These are phyloP conservation scores for Juglanconis sp. DNA, from an alignment of 2,329 filamentous ascomycete species.

Conservation along the genomic window DNA sequence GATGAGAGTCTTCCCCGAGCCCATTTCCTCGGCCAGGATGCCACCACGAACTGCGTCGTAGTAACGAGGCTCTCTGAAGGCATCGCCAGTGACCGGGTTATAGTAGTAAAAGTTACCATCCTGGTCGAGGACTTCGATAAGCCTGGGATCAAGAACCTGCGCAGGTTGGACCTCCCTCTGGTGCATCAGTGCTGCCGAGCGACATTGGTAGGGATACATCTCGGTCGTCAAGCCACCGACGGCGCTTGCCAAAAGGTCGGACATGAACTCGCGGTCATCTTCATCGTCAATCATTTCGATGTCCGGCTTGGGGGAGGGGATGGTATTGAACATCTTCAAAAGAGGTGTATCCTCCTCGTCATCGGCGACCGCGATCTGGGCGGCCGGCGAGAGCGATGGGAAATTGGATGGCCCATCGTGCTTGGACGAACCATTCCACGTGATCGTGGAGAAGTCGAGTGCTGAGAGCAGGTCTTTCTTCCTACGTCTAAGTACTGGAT, in stretches of 20 bases:
- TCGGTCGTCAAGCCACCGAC: constrained; percentile 59
- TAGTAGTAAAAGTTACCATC: constrained; percentile 65
- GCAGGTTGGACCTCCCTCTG: constrained; percentile 70
- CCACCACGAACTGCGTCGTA: constrained; percentile 77
- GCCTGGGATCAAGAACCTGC: constrained; percentile 68
- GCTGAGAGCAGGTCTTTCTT: constrained; percentile 46
- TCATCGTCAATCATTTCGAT: constrained; percentile 45
- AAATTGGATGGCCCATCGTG: not conserved
- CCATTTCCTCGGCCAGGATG: constrained; percentile 78
- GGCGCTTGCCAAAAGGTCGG: constrained; percentile 50
- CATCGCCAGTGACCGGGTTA: constrained; percentile 59
- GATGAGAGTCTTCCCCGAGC: constrained; percentile 82
- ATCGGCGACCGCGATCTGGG: constrained; percentile 29
- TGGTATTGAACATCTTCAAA: constrained; percentile 69
- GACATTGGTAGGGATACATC: constrained; percentile 75
- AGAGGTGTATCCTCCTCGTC: constrained; percentile 49
- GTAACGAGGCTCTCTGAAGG: constrained; percentile 62
- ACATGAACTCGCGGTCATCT: constrained; percentile 51
- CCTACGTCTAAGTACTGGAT: constrained; percentile 40
- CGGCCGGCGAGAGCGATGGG: constrained; percentile 26
- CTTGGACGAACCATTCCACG: constrained; percentile 51
- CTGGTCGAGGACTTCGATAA: constrained; percentile 60
- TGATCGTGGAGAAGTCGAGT: constrained; percentile 52
- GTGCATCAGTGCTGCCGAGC: constrained; percentile 79
- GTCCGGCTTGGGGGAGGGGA: constrained; percentile 65